phyloP scores from a whole-genome alignment of 805 yeast species.

The Wickerhamomyces tratensis region DNA sequence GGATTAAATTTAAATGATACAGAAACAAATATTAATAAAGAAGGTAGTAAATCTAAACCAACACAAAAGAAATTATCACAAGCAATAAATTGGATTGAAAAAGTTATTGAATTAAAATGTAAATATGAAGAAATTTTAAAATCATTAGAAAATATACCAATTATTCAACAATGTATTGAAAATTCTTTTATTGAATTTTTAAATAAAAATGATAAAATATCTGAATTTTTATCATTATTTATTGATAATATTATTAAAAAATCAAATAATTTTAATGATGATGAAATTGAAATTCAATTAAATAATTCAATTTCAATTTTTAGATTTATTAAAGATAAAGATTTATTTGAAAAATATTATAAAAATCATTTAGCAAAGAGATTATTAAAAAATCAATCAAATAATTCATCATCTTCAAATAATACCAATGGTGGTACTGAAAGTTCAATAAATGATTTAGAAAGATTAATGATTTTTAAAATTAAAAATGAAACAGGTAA shows the following conservation, averaged over 20 bases:
- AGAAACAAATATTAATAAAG: not conserved
- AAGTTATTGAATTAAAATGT: conserved; percentile 39
- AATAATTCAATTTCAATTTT: conserved; percentile 52
- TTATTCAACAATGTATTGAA: conserved; percentile 45
- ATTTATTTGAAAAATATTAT: conserved; percentile 75
- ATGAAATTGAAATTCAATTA: conserved; percentile 35
- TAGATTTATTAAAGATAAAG: conserved; percentile 69
- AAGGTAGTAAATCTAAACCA: not conserved
- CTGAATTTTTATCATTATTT: conserved; percentile 48
- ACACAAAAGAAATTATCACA: conserved; percentile 29
- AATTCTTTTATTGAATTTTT: conserved; percentile 54
- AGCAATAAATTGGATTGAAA: conserved; percentile 63
- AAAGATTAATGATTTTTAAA: conserved; percentile 55
- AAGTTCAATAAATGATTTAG: conserved; percentile 44
- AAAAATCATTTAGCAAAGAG: conserved; percentile 83
- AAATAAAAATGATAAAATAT: conserved; percentile 35
- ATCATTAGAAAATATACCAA: conserved; percentile 34
- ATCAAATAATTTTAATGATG: conserved; percentile 35
- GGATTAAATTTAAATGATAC: conserved; percentile 24
- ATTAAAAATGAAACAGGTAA: conserved; percentile 66
- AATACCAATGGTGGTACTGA: conserved; percentile 12
- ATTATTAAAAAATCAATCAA: conserved; percentile 35
- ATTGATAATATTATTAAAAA: conserved; percentile 49
- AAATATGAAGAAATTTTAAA: conserved; percentile 40
- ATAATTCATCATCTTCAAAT: no score